phyloP scores from a whole-genome alignment of 73 alveolate species.

The Paramecium octaurelia region DNA sequence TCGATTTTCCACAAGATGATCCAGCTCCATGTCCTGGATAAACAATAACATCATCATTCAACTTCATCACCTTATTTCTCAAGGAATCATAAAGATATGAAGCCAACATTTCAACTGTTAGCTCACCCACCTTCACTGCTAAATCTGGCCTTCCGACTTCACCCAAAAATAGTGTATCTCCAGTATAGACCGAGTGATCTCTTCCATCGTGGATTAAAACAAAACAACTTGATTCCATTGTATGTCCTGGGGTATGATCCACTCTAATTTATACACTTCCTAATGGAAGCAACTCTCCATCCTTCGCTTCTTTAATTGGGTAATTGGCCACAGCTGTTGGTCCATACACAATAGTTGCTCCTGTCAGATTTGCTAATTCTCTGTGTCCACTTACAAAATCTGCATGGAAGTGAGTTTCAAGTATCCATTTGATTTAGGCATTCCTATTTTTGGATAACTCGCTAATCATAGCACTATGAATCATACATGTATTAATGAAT shows the following conservation, averaged over 20 bases:
- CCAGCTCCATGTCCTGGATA: constrained; percentile 69
- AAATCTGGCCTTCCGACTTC: constrained; percentile 69
- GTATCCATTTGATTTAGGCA: constrained; percentile 39
- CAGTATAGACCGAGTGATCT: constrained; percentile 55
- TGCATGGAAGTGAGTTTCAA: constrained; percentile 58
- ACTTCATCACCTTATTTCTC: constrained; percentile 45
- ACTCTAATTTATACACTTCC: constrained; percentile 55
- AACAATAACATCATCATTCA: constrained; percentile 40
- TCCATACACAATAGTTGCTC: constrained; percentile 55
- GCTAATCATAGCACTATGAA: not conserved
- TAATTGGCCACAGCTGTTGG: constrained; percentile 42
- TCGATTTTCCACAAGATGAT: constrained; percentile 61
- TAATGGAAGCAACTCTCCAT: constrained; percentile 54
- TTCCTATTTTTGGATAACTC: constrained; percentile 14
- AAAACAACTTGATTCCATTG: constrained; percentile 59
- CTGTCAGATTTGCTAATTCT: constrained; percentile 15
- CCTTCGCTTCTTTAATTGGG: constrained; percentile 26
- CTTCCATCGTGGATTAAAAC: constrained; percentile 16
- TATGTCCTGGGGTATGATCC: constrained; percentile 67
- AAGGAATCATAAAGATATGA: constrained; percentile 55
- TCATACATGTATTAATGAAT: not conserved
- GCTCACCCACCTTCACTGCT: constrained; percentile 47
- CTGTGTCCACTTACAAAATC: constrained; percentile 56
- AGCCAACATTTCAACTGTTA: constrained; percentile 60
- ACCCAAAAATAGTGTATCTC: constrained; percentile 66